Conservation (phyloP, 495 filamentous ascomycete genomes). For the Hypoxylon lenormandii region DNA sequence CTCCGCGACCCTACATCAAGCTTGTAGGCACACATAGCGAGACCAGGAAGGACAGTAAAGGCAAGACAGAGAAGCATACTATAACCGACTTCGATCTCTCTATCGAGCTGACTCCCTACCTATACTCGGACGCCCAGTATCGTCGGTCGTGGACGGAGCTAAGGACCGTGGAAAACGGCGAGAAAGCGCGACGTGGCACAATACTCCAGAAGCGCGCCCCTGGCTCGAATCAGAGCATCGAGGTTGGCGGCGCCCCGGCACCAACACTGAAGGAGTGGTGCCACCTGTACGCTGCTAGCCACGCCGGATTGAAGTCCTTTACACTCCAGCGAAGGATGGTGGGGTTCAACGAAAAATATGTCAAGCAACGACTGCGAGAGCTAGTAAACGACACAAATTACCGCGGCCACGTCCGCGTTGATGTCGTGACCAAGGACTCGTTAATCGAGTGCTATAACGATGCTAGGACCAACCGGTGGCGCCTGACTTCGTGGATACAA, state of each 20-base stretch:
- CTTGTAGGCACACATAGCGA: conserved; percentile 65
- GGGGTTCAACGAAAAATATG: conserved; percentile 62
- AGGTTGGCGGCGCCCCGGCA: conserved; percentile 51
- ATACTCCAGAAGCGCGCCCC: conserved; percentile 56
- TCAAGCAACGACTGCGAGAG: conserved; percentile 59
- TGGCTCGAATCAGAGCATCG: conserved; percentile 54
- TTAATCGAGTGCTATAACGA: conserved; percentile 67
- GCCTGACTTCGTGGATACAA: conserved; percentile 66
- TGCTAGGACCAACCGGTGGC: conserved; percentile 67
- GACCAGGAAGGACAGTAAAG: conserved; percentile 55
- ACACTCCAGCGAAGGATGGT: conserved; percentile 61
- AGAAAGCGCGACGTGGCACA: conserved; percentile 59
- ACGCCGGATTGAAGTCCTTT: conserved; percentile 64
- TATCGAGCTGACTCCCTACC: conserved; percentile 63
- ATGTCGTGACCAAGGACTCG: conserved; percentile 63
- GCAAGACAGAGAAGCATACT: conserved; percentile 89
- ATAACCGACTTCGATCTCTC: conserved; percentile 80
- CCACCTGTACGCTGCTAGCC: conserved; percentile 65
- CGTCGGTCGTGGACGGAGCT: conserved; percentile 48
- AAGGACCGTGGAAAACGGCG: conserved; percentile 56
- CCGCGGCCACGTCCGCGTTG: conserved; percentile 64
- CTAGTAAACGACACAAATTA: conserved; percentile 71
- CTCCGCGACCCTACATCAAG: conserved; percentile 61
- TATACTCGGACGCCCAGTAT: conserved; percentile 56
- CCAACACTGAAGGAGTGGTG: conserved; percentile 68